Conservation (phyloP, 768 basidiomycete species). For the Cystofilobasidium ferigula region DNA sequence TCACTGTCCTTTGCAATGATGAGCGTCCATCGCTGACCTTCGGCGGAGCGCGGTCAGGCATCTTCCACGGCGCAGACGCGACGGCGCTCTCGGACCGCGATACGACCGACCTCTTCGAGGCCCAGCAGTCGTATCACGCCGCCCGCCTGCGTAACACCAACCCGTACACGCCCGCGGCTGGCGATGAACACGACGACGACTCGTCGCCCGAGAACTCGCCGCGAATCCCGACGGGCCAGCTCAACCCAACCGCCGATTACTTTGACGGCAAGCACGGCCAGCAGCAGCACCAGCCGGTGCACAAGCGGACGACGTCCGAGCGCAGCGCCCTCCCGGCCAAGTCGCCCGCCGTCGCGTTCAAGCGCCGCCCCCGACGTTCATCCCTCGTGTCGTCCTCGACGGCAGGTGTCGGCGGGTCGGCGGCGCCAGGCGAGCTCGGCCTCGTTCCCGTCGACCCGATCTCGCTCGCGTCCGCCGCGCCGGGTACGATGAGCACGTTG, state of each 20-base stretch:
- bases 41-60: background rate
- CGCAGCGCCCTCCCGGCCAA: background rate
- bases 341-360: background rate
- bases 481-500: constrained; percentile 12
- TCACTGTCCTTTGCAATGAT: too few relatives aligned
- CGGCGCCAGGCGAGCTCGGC: constrained; percentile 17
- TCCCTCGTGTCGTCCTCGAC: constrained; percentile 7
- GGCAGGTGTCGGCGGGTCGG: background rate
- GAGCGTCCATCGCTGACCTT: background rate
- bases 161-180: constrained; percentile 1
- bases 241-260: background rate
- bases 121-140: constrained; percentile 22
- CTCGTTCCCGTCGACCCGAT: constrained; percentile 45
- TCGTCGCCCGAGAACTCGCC: constrained; percentile 26
- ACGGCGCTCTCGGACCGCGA: constrained; percentile 14
- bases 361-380: background rate
- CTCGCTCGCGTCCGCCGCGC: constrained; percentile 34
- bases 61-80: background rate
- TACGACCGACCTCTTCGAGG: constrained; percentile 25
- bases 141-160: constrained; percentile 12
- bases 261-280: background rate
- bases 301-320: background rate
- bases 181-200: constrained; percentile 17
- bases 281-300: background rate
- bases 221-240: background rate